These are phyloP conservation scores for Globisporangium emineosum DNA, from an alignment of 352 stramenopile genomes.

Conservation along the genomic window DNA sequence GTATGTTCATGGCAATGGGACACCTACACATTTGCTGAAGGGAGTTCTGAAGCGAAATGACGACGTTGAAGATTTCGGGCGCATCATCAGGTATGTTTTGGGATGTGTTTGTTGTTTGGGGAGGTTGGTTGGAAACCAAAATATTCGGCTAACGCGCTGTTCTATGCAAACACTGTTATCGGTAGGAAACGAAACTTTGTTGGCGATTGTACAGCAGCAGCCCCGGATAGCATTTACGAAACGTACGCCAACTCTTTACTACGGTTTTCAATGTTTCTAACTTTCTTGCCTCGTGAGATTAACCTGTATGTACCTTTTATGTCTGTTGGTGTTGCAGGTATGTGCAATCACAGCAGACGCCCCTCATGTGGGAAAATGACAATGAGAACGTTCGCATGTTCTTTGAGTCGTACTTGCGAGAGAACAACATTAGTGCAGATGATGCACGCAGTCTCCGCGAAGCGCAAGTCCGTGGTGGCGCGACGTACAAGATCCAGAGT, in stretches of 20 bases:
- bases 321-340: slow-evolving; percentile 34
- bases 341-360: slow-evolving; percentile 54
- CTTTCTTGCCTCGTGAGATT: no score
- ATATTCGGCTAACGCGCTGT: neutral
- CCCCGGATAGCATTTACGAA: slow-evolving; percentile 62
- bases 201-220: slow-evolving; percentile 40
- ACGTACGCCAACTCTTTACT: slow-evolving; percentile 26
- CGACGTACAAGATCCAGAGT: slow-evolving; percentile 78
- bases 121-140: no score
- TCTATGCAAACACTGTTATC: neutral
- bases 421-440: slow-evolving; percentile 72
- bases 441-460: slow-evolving; percentile 62
- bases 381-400: slow-evolving; percentile 77
- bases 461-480: slow-evolving; percentile 60
- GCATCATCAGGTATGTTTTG: slow-evolving; percentile 36
- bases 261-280: no score
- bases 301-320: no score
- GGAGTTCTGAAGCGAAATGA: slow-evolving; percentile 49
- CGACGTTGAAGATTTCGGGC: slow-evolving; percentile 53
- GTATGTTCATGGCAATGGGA: slow-evolving; percentile 28
- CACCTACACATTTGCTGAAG: slow-evolving; percentile 22
- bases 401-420: slow-evolving; percentile 77
- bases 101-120: neutral
- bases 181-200: slow-evolving; percentile 65
- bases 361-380: slow-evolving; percentile 75